Percentiles rank a stretch among this genome's conserved stretches.
These are phyloP conservation scores for Azolla pinnata DNA, from an alignment of 75 land plant genomes.

Conservation along the genomic window DNA sequence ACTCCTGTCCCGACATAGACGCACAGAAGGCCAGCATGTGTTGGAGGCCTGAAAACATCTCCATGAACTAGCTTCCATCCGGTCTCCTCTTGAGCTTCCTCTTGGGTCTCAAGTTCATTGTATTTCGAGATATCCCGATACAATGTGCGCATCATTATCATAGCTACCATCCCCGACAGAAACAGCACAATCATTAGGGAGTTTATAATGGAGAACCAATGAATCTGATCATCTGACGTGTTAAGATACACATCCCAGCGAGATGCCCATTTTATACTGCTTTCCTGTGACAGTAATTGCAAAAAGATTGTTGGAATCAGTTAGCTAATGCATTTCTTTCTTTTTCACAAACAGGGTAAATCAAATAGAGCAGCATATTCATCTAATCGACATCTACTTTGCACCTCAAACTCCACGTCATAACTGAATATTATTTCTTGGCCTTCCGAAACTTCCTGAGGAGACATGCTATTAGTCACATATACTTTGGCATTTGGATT, in stretches of 20 bases:
- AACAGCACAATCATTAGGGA: constrained; percentile 61
- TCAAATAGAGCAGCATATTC: too few species aligned
- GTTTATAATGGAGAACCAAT: constrained; percentile 66
- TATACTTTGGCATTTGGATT: constrained; percentile 13
- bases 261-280: constrained; percentile 59
- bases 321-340: constrained; percentile 1
- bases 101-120: constrained; percentile 62
- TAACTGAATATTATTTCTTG: constrained; percentile 27
- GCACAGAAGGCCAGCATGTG: constrained; percentile 32
- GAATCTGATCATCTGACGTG: constrained; percentile 62
- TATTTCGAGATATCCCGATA: constrained; percentile 69
- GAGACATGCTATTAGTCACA: constrained; percentile 10
- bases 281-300: constrained; percentile 29
- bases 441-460: constrained; percentile 25
- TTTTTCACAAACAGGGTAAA: too few species aligned
- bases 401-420: constrained; percentile 22
- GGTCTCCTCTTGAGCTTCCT: constrained; percentile 68
- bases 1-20: constrained; percentile 51
- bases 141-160: constrained; percentile 74
- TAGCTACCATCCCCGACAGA: constrained; percentile 74
- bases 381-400: too few species aligned
- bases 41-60: constrained; percentile 44
- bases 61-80: constrained; percentile 76
- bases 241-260: constrained; percentile 67
- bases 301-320: not conserved